Evolutionary conservation across 2,329 filamentous ascomycete genomes (phyloP), one percentile per base, ranked within the genome.

Genomic region (Sporothrix brunneoviolacea): DNA sequence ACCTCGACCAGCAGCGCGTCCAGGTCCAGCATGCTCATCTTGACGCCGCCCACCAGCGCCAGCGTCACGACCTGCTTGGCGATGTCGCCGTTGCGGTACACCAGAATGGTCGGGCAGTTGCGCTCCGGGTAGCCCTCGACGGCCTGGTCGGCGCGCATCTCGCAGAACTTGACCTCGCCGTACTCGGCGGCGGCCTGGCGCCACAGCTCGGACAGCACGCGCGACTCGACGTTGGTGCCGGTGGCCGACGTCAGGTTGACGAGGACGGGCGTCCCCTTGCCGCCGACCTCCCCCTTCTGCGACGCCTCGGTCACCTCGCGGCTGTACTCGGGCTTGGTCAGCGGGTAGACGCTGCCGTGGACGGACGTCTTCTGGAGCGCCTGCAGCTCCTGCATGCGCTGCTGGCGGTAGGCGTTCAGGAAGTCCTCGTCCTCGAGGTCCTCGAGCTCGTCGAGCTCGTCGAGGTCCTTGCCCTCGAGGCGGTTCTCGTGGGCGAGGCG

Each of bases 391-490:
- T 82, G 80, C 68, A 97, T 80, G 53, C 93, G 87, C 65, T 94
- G 91, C 64, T 91, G 81, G 9, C 89, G 80, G 66, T 98, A 98
- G 57, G 82, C 76, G 59, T 95, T 85, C 7, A 98, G 74, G 60
- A 98, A 97, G 1, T 77, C 84, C 51, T 96, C 93, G 61, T 98
- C 93, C 68, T 98, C 93, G 18, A 94, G 83, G 59, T 98, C 93
- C 68, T 98, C 93, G 0, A 98, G 79, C 60, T 90, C 91, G 60
- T 90, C 88, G 2, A 98, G 77, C 68, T 97, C 93, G 62, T 96
- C 91, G 0, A 98, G 73, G 60, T 95, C 90, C 65, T 96, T 97
- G 58, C 91, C 88, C 66, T 97, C 91, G 1, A 98, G 73, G 48
- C 93, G 76, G 65, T 96, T 96, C 65, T 96, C 91, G 62, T 97